Percentiles rank a stretch among this genome's conserved stretches.
Evolutionary conservation across 2,329 filamentous ascomycete species (phyloP).

Genomic region (Sporothrix humicola): DNA sequence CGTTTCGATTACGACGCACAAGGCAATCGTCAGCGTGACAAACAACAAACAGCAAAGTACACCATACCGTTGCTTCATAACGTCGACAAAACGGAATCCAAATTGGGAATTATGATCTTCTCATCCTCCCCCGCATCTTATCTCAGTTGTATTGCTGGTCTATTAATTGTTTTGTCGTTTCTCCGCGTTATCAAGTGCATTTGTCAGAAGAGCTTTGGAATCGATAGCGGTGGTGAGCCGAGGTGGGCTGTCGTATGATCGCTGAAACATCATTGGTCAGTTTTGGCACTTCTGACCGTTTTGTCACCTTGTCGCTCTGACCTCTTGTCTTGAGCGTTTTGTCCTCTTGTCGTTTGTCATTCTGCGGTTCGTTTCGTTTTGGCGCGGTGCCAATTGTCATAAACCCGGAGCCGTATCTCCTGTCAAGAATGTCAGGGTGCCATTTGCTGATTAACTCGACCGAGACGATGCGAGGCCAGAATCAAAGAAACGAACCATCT

Average conservation of each 20-base stretch:
- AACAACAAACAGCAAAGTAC: not conserved
- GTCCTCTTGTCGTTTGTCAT: no score
- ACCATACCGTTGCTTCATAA: no score
- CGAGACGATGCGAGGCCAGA: not conserved
- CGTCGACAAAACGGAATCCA: slow-evolving; percentile 1
- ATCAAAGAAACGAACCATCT: not conserved
- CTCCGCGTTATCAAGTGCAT: not conserved
- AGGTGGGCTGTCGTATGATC: not conserved
- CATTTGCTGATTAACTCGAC: not conserved
- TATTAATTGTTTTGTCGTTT: slow-evolving; percentile 12
- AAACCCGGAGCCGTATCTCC: slow-evolving; percentile 22
- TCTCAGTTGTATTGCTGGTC: not conserved
- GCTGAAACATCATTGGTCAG: not conserved
- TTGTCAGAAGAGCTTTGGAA: slow-evolving; percentile 20
- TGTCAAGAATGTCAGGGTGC: not conserved
- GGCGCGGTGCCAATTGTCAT: not conserved
- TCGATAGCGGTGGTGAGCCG: not conserved
- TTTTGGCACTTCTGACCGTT: not conserved
- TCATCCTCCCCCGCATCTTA: not conserved
- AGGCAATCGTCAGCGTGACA: not conserved
- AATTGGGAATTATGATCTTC: not conserved
- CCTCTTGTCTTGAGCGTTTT: not conserved
- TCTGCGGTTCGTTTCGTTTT: not conserved
- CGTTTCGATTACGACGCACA: no score
- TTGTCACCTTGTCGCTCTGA: no score